Evolutionary conservation across 257 asterid species (phyloP), one percentile per base, ranked within the genome.

Genomic region (Solanum ahanhuiri): DNA sequence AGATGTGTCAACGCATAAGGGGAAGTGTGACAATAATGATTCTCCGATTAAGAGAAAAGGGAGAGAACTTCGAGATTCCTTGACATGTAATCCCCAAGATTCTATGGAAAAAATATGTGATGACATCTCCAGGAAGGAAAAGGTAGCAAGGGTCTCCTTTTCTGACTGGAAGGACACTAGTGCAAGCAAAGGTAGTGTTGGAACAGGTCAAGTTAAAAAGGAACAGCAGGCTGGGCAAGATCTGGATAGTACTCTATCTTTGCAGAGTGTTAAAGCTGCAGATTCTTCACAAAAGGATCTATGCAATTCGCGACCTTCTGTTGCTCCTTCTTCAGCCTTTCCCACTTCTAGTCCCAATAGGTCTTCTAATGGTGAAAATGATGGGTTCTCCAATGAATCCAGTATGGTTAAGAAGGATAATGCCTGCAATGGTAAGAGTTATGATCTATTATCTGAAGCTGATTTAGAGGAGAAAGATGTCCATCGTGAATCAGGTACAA

Each of bases 301-400:
- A 90, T 93, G 93, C 90, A 84, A 91, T 82, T 89, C 81, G 12
- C 96, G 83, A 39, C 95, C 95, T 84, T 91, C 95, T 77, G 91
- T 87, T 87, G 94, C 98, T 82, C 96, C 98, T 85, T 94, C 93
- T 90, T 97, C 99, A 57, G 95, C 89, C 84, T 83, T 90, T 8
- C 48, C 90, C 63, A 69, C 83, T 15, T 90, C 85, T 57, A 91
- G 91, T 90, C 93, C 95, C 81, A 89, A 93, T 90, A 88, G 90
- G 90, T 88, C 87, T 87, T 87, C 87, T 23, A 85, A 87, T 67
- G 89, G 90, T 85, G 97, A 91, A 87, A 91, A 88, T 75, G 17
- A 43, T 77, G 90, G 88, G 75, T 89, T 90, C 63, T 86, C 85
- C 75, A 87, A 60, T 63, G 90, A 84, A 64, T 70, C 89, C 15